Conservation (phyloP, 139 green algal species). For the Eudorina sp. region DNA sequence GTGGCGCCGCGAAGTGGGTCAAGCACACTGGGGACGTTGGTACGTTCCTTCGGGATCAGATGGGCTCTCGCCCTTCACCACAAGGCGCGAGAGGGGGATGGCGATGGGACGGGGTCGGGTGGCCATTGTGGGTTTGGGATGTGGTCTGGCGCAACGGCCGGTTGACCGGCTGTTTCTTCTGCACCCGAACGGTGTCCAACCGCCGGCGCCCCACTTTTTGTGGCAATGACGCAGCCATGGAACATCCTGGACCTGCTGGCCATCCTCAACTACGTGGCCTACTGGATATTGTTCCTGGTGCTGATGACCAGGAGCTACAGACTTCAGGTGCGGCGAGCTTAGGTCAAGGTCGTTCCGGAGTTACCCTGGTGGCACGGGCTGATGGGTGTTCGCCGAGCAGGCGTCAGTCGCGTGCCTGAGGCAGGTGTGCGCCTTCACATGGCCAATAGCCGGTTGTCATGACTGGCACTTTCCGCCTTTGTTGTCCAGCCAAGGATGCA, state of each 20-base stretch:
- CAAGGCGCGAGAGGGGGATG: no score
- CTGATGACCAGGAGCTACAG: not conserved
- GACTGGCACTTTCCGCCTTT: not conserved
- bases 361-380: no score
- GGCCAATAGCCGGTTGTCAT: no score
- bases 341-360: no score
- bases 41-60: no score
- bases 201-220: not conserved
- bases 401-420: no score
- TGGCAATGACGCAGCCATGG: slow-evolving; percentile 6
- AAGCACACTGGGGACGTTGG: no score
- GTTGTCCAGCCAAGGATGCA: not conserved
- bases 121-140: not conserved
- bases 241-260: not conserved
- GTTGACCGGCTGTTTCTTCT: not conserved
- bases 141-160: not conserved
- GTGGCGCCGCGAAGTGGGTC: no score
- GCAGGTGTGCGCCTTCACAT: no score
- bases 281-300: not conserved
- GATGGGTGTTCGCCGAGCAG: not conserved
- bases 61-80: no score
- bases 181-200: not conserved
- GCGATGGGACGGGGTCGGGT: not conserved
- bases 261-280: not conserved
- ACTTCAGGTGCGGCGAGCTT: not conserved